Base-by-base conservation (phyloP, 2,329 filamentous ascomycete species). In the Colletotrichum navitas region DNA sequence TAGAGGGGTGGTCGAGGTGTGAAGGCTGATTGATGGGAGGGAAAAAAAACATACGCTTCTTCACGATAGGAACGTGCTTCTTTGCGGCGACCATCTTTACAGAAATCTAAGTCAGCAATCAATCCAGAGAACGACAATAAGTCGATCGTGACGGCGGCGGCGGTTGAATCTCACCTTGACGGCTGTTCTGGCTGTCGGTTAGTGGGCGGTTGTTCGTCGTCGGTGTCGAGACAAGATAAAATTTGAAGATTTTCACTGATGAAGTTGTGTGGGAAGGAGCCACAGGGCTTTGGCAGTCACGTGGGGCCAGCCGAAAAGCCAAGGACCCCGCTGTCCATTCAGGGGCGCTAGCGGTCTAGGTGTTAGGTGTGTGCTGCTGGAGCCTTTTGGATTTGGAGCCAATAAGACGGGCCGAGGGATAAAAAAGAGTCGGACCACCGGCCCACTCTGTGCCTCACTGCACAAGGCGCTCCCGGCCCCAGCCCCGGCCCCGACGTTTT, bases 31-130 rank as follows among this genome's bases (percentile, higher is more conserved):
- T 55, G 18, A 32, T 41, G 41, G 41, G 56, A 74, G 68, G 74
- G 63, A 74, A 72, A 76, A 78, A 82, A 78, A 82, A 94, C 94
- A 84, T 95, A 97, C 94, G 94, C 94, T 99, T 99, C 94, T 99
- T 99, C 84, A 99, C 94, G 91, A 99, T 99, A 83, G 95, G 92
- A 84, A 98, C 91, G 88, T 98, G 96, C 91, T 97, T 97, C 93
- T 97, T 97, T 87, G 95, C 93, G 92, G 95, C 91, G 90, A 95
- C 94, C 96, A 98, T 98, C 95, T 95, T 78, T 68, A 77, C 56
- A 60, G 71, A 70, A 73, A 82, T 74, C 75, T 75, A 78, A 74
- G 77, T 82, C 76, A 82, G 80, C 74, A 74, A 64, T 56, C 60
- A 58, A 71, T 61, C 63, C 70, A 61, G 16, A 32, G 59, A 10